Evolutionary conservation across 371 early-diverging fungal genomes (phyloP).

Genomic region (Coemansia sp.): DNA sequence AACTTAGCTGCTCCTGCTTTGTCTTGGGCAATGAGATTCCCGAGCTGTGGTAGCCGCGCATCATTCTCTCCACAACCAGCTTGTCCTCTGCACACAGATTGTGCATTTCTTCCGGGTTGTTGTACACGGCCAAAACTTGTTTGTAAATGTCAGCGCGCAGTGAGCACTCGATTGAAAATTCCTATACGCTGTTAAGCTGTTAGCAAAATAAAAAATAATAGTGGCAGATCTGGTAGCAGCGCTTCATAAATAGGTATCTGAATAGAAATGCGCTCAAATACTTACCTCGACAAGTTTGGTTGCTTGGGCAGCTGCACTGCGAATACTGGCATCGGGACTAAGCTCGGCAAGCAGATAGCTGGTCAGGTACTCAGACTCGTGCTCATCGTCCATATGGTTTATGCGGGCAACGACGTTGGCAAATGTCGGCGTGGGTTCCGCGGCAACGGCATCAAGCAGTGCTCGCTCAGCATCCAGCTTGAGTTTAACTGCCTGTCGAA

Average conservation of each 20-base stretch:
- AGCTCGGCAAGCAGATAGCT: neutral
- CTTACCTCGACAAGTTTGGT: neutral
- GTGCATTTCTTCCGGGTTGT: neutral
- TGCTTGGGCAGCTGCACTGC: neutral
- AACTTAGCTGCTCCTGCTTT: neutral
- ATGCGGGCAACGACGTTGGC: conserved; percentile 1
- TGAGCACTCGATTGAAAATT: neutral
- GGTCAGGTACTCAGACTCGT: neutral
- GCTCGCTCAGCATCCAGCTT: neutral
- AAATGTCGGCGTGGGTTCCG: neutral
- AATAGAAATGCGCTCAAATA: neutral
- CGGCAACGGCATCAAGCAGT: neutral
- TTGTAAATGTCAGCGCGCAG: neutral
- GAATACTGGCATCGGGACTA: neutral
- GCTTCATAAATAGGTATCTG: neutral
- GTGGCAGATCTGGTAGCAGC: neutral
- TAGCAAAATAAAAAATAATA: neutral
- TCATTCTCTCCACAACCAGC: neutral
- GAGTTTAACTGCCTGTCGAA: neutral
- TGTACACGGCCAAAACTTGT: neutral
- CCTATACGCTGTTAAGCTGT: neutral
- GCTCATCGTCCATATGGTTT: neutral
- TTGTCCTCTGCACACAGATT: neutral
- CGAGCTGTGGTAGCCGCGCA: neutral
- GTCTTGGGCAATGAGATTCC: neutral